Conservation (phyloP, 1,284 basidiomycete species). For the Thecaphora thlaspeos region DNA sequence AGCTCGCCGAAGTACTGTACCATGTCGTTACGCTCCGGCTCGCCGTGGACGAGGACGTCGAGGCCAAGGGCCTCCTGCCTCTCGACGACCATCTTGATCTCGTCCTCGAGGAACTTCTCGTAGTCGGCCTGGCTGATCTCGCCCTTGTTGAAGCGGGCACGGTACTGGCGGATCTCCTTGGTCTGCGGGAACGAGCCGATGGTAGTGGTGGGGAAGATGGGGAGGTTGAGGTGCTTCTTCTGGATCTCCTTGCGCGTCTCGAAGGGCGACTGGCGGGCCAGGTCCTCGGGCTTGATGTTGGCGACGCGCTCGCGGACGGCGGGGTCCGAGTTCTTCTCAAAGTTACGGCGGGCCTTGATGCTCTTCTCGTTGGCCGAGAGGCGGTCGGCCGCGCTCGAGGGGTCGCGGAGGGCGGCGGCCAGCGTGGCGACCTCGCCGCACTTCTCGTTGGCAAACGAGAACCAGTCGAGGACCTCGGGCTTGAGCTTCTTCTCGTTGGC, state of each 20-base stretch:
- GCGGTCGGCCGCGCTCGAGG: constrained; percentile 36
- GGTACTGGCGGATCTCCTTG: constrained; percentile 75
- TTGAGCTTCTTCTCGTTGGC: constrained; percentile 90
- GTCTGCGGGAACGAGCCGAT: constrained; percentile 97
- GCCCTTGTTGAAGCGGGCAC: constrained; percentile 71
- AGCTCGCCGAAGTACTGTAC: constrained; percentile 99
- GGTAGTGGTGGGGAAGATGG: constrained; percentile 97
- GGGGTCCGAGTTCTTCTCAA: constrained; percentile 92
- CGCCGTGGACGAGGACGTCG: constrained; percentile 97
- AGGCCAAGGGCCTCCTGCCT: constrained; percentile 97
- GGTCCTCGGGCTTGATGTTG: constrained; percentile 81
- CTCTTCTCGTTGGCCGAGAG: constrained; percentile 72
- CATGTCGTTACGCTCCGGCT: constrained; percentile 99
- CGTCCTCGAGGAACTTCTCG: constrained; percentile 97
- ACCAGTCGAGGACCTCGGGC: constrained; percentile 91
- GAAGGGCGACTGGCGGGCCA: constrained; percentile 89
- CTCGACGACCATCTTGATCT: constrained; percentile 87
- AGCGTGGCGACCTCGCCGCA: constrained; percentile 84
- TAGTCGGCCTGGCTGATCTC: constrained; percentile 86
- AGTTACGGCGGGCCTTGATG: constrained; percentile 91
- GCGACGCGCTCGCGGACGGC: constrained; percentile 93
- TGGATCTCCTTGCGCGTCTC: constrained; percentile 83
- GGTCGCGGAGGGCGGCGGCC: constrained; percentile 62
- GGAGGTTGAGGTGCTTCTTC: constrained; percentile 82
- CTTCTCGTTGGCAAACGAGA: constrained; percentile 98